Percentiles rank a stretch among this genome's conserved stretches.
Evolutionary conservation across 148 eudicot species (phyloP).

Genomic region (Rhododendron ferrugineum): DNA sequence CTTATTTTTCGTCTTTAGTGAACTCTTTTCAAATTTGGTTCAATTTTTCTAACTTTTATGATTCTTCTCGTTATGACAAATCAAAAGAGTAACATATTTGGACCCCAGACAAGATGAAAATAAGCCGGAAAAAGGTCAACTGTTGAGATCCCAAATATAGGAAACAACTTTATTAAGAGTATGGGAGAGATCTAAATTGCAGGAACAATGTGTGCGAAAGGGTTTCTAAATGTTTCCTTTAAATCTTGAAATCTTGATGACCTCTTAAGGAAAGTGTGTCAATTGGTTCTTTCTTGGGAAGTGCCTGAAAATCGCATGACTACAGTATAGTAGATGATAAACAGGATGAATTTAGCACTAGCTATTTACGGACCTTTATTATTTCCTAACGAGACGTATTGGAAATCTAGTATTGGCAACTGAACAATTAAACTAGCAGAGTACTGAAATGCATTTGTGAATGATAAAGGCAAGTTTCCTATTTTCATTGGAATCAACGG

Average conservation of each 20-base stretch:
- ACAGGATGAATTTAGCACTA: not conserved
- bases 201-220: not conserved
- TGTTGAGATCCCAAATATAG: not conserved
- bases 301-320: not conserved
- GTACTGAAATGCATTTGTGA: not conserved
- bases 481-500: not conserved
- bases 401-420: not conserved
- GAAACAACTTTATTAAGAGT: not conserved
- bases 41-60: not conserved
- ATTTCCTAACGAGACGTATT: not conserved
- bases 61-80: not conserved
- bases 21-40: not conserved
- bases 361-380: not conserved
- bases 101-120: not conserved
- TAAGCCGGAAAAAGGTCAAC: not conserved
- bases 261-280: not conserved
- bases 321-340: not conserved
- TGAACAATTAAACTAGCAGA: not conserved
- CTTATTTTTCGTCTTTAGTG: not conserved
- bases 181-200: not conserved
- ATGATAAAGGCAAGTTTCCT: not conserved
- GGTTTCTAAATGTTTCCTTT: not conserved
- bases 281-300: not conserved
- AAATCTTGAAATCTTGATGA: constrained; percentile 2
- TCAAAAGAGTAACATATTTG: not conserved